Conservation (phyloP, 2,329 filamentous ascomycete species). For the Epicoccum nigrum region DNA sequence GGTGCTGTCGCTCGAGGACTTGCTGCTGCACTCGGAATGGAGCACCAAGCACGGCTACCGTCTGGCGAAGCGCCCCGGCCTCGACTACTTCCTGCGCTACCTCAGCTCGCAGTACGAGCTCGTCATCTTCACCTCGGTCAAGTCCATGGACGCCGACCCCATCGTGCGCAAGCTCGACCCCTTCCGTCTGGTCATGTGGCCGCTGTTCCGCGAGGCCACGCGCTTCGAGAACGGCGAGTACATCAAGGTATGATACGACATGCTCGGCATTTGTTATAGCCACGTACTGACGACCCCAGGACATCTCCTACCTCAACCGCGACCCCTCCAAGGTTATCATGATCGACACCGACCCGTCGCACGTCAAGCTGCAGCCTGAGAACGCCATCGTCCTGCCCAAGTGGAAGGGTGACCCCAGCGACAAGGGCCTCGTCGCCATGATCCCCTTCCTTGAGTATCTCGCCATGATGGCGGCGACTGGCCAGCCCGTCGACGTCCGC, state of each 20-base stretch:
- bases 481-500: conserved; percentile 78
- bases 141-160: conserved; percentile 82
- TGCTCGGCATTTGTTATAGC: not conserved
- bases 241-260: conserved; percentile 73
- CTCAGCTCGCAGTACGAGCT: conserved; percentile 98
- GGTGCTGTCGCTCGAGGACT: conserved; percentile 89
- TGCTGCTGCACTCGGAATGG: conserved; percentile 96
- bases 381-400: conserved; percentile 92
- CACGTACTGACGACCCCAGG: conserved; percentile 59
- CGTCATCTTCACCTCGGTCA: conserved; percentile 91
- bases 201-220: conserved; percentile 93
- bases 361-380: conserved; percentile 90
- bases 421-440: conserved; percentile 83
- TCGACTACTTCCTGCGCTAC: conserved; percentile 97
- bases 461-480: conserved; percentile 73
- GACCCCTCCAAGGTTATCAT: conserved; percentile 95
- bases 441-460: conserved; percentile 99
- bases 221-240: conserved; percentile 96
- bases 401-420: conserved; percentile 83
- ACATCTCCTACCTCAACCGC: conserved; percentile 96
- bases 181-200: conserved; percentile 94
- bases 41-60: conserved; percentile 92
- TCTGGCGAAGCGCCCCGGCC: conserved; percentile 89
- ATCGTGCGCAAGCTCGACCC: conserved; percentile 93
- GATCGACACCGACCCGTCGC: conserved; percentile 81